Evolutionary conservation across 495 filamentous ascomycete species (phyloP).

Genomic region (Viridothelium virens): DNA sequence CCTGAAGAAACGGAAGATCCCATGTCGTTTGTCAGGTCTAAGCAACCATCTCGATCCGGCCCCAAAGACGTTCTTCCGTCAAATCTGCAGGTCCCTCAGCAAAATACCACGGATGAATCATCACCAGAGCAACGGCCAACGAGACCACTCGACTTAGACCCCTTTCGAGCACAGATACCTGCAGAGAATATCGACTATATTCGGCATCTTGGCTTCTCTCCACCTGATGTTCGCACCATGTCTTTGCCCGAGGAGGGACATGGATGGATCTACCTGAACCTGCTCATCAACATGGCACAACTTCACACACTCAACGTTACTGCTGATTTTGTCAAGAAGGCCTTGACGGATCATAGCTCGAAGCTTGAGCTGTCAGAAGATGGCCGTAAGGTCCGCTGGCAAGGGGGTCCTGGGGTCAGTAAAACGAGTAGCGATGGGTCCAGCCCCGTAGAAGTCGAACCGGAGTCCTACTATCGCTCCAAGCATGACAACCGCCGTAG

Average conservation of each 20-base stretch:
- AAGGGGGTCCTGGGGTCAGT: conserved; percentile 55
- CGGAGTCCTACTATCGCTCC: conserved; percentile 29
- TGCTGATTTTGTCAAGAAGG: conserved; percentile 59
- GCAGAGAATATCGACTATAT: conserved; percentile 70
- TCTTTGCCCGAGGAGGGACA: conserved; percentile 36
- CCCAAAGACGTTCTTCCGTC: too few relatives aligned
- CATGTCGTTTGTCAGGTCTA: neutral
- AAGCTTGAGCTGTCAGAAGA: conserved; percentile 67
- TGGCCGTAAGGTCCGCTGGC: conserved; percentile 68
- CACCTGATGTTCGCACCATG: conserved; percentile 45
- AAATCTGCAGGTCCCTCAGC: too few relatives aligned
- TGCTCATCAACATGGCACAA: conserved; percentile 73
- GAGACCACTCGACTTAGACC: conserved; percentile 62
- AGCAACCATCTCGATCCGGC: conserved; percentile 3
- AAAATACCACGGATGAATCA: conserved; percentile 22
- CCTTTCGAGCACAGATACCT: conserved; percentile 56
- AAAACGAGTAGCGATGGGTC: conserved; percentile 40
- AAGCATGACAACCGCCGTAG: neutral
- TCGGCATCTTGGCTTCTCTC: conserved; percentile 57
- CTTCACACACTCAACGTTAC: conserved; percentile 73
- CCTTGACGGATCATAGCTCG: conserved; percentile 55
- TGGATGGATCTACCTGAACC: conserved; percentile 76
- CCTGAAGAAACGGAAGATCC: conserved; percentile 23
- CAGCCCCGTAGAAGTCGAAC: conserved; percentile 21
- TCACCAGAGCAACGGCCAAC: conserved; percentile 60